A percentile compares a stretch with the other conserved stretches of the same genome.
These are phyloP conservation scores for Crithidia bombi DNA, from an alignment of 208 protist genomes.

Conservation along the genomic window DNA sequence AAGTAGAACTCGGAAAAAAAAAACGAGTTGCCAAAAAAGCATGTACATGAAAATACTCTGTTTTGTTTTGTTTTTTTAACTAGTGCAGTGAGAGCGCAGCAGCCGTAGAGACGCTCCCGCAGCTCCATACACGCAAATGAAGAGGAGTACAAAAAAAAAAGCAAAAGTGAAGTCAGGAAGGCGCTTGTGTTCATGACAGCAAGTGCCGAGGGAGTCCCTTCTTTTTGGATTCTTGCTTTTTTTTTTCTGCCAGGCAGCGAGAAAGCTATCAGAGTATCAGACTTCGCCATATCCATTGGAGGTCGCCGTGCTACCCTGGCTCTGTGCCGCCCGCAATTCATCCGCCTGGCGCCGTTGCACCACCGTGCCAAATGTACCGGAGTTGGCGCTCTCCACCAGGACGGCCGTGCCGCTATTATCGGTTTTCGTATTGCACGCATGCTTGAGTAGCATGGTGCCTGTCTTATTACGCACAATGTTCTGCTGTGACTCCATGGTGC, in stretches of 20 bases:
- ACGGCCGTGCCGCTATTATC: slow-evolving; percentile 77
- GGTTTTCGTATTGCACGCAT: slow-evolving; percentile 84
- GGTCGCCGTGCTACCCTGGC: slow-evolving; percentile 2
- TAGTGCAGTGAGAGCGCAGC: too few species aligned
- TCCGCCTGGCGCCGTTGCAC: slow-evolving; percentile 64
- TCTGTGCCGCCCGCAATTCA: slow-evolving; percentile 24
- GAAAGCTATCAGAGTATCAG: not conserved
- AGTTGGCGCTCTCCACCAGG: slow-evolving; percentile 72
- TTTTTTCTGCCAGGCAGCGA: too few species aligned
- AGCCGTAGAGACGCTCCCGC: too few species aligned
- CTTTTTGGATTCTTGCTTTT: too few species aligned
- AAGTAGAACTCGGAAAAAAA: slow-evolving; percentile 3
- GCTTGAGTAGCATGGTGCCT: slow-evolving; percentile 83
- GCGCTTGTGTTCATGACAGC: too few species aligned
- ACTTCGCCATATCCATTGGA: not conserved
- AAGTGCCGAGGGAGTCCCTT: too few species aligned
- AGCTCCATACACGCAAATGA: too few species aligned
- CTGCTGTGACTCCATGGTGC: slow-evolving; percentile 85
- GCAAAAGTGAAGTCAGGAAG: too few species aligned
- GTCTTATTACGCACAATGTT: slow-evolving; percentile 91
- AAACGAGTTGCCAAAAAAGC: not conserved
- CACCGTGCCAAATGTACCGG: slow-evolving; percentile 77
- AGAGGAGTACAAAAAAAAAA: slow-evolving; percentile 2
- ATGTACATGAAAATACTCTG: not conserved
- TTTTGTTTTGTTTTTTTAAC: too few species aligned